A percentile compares a stretch with the other conserved stretches of the same genome.
These are phyloP conservation scores for Letharia lupina DNA, from an alignment of 495 filamentous ascomycete genomes.

Conservation along the genomic window DNA sequence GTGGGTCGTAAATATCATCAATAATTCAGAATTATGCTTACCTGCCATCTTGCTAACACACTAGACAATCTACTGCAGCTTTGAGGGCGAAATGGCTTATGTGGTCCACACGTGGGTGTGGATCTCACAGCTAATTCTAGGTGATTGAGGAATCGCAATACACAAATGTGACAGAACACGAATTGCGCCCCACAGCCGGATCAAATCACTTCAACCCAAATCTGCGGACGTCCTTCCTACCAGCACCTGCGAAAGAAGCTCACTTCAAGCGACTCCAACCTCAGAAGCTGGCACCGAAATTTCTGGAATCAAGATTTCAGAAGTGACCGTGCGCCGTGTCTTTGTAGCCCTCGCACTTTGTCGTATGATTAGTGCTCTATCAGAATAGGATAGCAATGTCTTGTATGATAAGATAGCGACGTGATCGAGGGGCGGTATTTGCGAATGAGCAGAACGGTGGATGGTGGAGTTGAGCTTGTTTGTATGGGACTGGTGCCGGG, in stretches of 20 bases:
- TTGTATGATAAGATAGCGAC: neutral
- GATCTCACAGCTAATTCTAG: constrained; percentile 23
- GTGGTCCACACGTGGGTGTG: constrained; percentile 18
- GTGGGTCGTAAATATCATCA: constrained; percentile 2
- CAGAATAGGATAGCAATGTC: neutral
- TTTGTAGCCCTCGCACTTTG: neutral
- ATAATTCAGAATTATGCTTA: constrained; percentile 18
- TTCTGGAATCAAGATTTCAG: neutral
- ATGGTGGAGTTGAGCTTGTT: constrained; percentile 10
- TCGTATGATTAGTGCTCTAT: neutral
- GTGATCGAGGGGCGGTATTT: constrained; percentile 1
- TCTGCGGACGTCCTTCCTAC: constrained; percentile 12
- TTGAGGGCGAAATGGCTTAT: constrained; percentile 17
- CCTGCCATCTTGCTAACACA: constrained; percentile 20
- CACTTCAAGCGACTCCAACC: constrained; percentile 10
- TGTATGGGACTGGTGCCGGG: neutral
- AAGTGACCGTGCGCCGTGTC: constrained; percentile 4
- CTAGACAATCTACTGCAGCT: constrained; percentile 19
- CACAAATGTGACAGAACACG: constrained; percentile 18
- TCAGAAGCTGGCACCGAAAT: constrained; percentile 3
- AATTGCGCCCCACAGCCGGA: constrained; percentile 18
- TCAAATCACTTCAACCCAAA: constrained; percentile 19
- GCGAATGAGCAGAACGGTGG: constrained; percentile 1
- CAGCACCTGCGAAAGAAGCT: constrained; percentile 9
- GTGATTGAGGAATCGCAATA: constrained; percentile 17